These are phyloP conservation scores for Calycina herbarum DNA, from an alignment of 2,329 filamentous ascomycete genomes.

Conservation along the genomic window DNA sequence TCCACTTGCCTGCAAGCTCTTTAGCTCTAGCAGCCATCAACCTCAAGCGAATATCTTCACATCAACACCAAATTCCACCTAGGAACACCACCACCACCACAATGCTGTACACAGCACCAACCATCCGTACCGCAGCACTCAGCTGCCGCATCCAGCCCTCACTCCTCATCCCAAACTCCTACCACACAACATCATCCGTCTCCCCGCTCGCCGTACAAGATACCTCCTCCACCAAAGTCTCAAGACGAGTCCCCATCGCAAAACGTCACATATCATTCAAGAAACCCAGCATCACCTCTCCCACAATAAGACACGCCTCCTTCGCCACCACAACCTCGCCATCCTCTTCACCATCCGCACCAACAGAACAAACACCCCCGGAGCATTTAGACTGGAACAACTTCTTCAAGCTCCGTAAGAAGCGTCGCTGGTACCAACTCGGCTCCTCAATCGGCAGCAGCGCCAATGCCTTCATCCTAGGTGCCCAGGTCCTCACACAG, in stretches of 20 bases:
- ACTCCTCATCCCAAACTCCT: conserved; percentile 31
- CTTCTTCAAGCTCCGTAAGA: conserved; percentile 88
- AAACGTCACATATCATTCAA: conserved; percentile 34
- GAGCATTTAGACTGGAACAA: conserved; percentile 74
- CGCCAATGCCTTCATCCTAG: conserved; percentile 59
- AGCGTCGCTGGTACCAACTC: conserved; percentile 80
- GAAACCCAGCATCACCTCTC: conserved; percentile 16
- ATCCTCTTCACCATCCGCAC: conserved; percentile 13
- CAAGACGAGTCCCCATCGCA: conserved; percentile 29
- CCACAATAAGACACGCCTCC: conserved; percentile 23
- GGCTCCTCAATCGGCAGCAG: conserved; percentile 71
- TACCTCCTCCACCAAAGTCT: conserved; percentile 17
- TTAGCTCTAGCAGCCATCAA: not conserved
- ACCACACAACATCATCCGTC: conserved; percentile 26
- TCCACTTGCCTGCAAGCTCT: not conserved
- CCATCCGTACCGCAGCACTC: conserved; percentile 34
- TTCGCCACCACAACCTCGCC: conserved; percentile 22
- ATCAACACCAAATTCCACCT: not conserved
- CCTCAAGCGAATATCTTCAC: not conserved
- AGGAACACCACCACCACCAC: conserved; percentile 14
- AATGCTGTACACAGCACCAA: conserved; percentile 36
- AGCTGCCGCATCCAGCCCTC: conserved; percentile 36
- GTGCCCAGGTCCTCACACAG: conserved; percentile 66
- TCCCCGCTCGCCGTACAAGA: conserved; percentile 21
- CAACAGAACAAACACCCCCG: conserved; percentile 13